phyloP scores from a whole-genome alignment of 225 moss, liverwort and hornwort genomes.

The Bryoerythrophyllum caledonicum region DNA sequence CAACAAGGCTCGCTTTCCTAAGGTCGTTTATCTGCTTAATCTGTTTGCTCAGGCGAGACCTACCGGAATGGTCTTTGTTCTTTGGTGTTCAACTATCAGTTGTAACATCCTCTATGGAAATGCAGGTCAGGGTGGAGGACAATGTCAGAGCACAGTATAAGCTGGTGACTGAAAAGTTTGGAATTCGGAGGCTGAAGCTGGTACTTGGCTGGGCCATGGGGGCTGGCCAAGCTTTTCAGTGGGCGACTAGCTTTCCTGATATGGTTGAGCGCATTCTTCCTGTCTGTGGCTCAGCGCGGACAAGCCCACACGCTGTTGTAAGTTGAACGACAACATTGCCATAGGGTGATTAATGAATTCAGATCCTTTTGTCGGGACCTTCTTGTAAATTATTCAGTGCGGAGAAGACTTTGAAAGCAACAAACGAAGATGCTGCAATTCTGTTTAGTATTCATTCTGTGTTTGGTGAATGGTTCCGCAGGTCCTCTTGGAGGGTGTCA shows the following conservation, averaged over 20 bases:
- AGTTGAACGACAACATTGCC: constrained; percentile 12
- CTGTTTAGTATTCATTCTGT: background rate
- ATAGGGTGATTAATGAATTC: background rate
- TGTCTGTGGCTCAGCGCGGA: constrained; percentile 69
- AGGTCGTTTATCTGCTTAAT: constrained; percentile 32
- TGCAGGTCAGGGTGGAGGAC: constrained; percentile 59
- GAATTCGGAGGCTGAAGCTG: constrained; percentile 57
- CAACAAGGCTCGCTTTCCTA: constrained; percentile 70
- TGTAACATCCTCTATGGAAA: background rate
- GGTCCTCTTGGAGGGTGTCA: constrained; percentile 67
- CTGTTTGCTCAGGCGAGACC: background rate
- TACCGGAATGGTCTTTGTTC: background rate
- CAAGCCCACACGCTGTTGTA: constrained; percentile 63
- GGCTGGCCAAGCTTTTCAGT: constrained; percentile 65
- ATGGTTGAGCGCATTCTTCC: constrained; percentile 72
- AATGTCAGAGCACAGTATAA: constrained; percentile 63
- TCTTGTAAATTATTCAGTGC: background rate
- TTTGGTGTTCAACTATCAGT: background rate
- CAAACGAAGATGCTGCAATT: background rate
- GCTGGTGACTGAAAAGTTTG: constrained; percentile 65
- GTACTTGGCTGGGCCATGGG: constrained; percentile 68
- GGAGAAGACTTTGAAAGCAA: background rate
- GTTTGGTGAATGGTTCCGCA: constrained; percentile 22
- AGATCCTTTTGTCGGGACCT: background rate
- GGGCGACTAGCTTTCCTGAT: constrained; percentile 69